Conservation (phyloP, 2,329 filamentous ascomycete genomes). For the Alternaria ventricosa region DNA sequence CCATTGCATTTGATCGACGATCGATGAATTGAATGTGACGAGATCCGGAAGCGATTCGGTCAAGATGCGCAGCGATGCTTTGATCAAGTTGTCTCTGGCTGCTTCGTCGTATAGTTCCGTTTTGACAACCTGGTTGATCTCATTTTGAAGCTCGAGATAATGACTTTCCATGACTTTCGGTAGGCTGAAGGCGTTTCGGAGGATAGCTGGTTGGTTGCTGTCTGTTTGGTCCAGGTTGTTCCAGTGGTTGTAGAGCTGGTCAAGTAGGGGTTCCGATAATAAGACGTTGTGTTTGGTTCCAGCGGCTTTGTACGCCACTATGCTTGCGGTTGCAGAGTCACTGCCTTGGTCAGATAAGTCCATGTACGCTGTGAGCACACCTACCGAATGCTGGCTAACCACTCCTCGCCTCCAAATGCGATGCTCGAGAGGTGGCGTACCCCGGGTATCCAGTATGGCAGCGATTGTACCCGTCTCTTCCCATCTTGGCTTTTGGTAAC, state of each 20-base stretch:
- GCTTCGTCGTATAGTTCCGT: slow-evolving; percentile 58
- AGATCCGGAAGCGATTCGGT: slow-evolving; percentile 59
- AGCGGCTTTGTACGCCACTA: slow-evolving; percentile 59
- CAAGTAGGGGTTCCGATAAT: slow-evolving; percentile 55
- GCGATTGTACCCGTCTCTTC: slow-evolving; percentile 53
- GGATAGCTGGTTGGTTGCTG: slow-evolving; percentile 25
- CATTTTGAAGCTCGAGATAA: slow-evolving; percentile 38
- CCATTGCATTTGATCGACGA: slow-evolving; percentile 68
- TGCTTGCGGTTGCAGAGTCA: slow-evolving; percentile 48
- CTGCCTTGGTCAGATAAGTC: slow-evolving; percentile 24
- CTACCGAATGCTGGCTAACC: slow-evolving; percentile 54
- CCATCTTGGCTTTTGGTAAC: slow-evolving; percentile 30
- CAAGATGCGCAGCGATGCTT: slow-evolving; percentile 39
- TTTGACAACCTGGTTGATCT: slow-evolving; percentile 38
- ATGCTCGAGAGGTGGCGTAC: slow-evolving; percentile 63
- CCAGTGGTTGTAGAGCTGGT: slow-evolving; percentile 36
- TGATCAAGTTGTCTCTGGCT: slow-evolving; percentile 51
- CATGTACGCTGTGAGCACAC: not conserved
- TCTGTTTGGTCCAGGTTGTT: slow-evolving; percentile 27
- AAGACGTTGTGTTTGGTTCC: slow-evolving; percentile 60
- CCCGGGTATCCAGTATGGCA: slow-evolving; percentile 67
- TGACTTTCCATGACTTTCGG: slow-evolving; percentile 25
- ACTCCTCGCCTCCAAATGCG: slow-evolving; percentile 53
- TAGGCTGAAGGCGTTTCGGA: slow-evolving; percentile 40
- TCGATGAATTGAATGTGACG: slow-evolving; percentile 64